Base-by-base conservation (phyloP, 2,329 filamentous ascomycete species). In the Coniochaeta ligniaria region DNA sequence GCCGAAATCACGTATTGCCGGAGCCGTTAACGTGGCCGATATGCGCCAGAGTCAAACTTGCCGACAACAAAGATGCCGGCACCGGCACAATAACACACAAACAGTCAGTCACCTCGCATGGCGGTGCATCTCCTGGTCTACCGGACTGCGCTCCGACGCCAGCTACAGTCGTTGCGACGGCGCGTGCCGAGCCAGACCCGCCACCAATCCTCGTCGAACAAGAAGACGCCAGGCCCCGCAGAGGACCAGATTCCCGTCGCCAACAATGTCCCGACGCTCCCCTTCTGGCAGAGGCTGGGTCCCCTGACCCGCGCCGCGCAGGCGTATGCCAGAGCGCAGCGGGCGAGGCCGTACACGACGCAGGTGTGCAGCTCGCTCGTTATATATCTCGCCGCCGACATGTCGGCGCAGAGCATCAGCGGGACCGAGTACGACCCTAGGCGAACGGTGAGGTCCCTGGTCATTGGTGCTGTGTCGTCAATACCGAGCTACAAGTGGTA, bases 401-500 rank as follows among this genome's bases (percentile, higher is more conserved):
- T 95, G 60, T 87, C 85, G 52, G 91, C 92, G 54, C 92, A 96
- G 75, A 79, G 81, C 61, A 85, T 96, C 64, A 75, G 77, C 61
- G 80, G 78, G 24, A 78, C 80, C 65, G 78, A 80, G 3, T 93
- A 95, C 70, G 87, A 92, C 70, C 82, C 86, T 3, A 75, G 77
- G 60, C 81, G 92, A 52, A 94, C 91, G 0, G 71, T 83, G 60
- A 81, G 92, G 59, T 88, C 91, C 61, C 74, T 96, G 68, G 71
- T 86, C 3, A 94, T 96, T 60, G 92, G 92, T 3, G 85, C 83
- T 1, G 76, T 88, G 56, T 84, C 83, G 12, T 86, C 88, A 20
- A 90, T 96, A 61, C 93, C 93, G 0, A 84, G 83, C 54, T 96
- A 93, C 71, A 84, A 85, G 67, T 96, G 92, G 92, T 96, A 80